These are phyloP conservation scores for Trametes cingulata DNA, from an alignment of 768 basidiomycete species.

Conservation along the genomic window DNA sequence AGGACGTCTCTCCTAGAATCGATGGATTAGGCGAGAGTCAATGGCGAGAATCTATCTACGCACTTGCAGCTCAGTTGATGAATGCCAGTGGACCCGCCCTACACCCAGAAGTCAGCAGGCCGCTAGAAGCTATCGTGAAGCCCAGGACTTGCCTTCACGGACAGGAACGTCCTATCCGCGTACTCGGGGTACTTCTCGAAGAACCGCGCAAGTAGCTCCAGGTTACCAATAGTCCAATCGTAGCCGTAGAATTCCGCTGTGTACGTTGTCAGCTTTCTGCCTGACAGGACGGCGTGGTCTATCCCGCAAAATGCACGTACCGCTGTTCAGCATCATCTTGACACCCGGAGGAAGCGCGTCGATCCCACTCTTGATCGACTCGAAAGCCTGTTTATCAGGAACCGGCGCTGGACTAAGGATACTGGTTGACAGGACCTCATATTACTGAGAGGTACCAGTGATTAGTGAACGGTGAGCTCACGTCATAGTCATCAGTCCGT, in stretches of 20 bases:
- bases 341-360: constrained; percentile 42
- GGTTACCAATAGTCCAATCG: constrained; percentile 41
- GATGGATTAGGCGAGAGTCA: background rate
- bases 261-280: background rate
- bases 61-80: background rate
- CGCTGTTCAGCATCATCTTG: constrained; percentile 53
- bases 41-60: background rate
- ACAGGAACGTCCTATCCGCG: constrained; percentile 46
- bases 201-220: constrained; percentile 51
- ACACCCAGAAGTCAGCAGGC: no score
- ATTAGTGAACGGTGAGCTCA: constrained; percentile 26
- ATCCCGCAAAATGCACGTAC: constrained; percentile 26
- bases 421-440: background rate
- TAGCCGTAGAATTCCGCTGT: constrained; percentile 61
- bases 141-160: constrained; percentile 49
- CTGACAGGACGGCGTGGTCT: no score
- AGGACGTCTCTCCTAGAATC: constrained; percentile 43
- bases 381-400: constrained; percentile 61
- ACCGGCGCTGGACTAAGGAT: constrained; percentile 46
- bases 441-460: background rate
- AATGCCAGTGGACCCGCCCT: background rate
- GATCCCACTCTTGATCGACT: constrained; percentile 56
- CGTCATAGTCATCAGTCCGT: constrained; percentile 62
- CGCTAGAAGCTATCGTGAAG: no score
- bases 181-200: constrained; percentile 46